Base-by-base conservation (phyloP, 2,329 filamentous ascomycete species). In the Clonostachys solani region DNA sequence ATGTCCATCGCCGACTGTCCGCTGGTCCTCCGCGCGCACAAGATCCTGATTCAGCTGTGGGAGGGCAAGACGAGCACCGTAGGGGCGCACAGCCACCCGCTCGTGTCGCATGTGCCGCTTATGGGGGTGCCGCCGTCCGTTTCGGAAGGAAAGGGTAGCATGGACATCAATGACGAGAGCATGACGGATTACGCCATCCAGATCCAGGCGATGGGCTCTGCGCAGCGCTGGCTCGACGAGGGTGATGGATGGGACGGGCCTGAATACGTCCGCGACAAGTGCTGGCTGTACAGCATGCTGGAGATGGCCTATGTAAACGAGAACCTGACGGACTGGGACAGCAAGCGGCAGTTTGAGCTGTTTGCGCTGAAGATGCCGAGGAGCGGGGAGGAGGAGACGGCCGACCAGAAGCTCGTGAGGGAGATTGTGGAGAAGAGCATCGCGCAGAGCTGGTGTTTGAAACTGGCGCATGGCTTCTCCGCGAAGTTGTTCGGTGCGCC, bases 361-460 rank as follows among this genome's bases (percentile, higher is more conserved):
- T 69, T 82, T 65, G 76, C 54, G 4, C 45, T 59, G 23, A 40
- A 35, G 4, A 38, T 61, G 65, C 23, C 62, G 73, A 19, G 36
- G 50, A 6, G 53, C 73, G 45, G 72, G 68, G 13, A 63, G 53
- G 44, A 40, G 13, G 49, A 49, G 35, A 49, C 40, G n/a, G 13
- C 15, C 8, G 71, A 77, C 40, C 78, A 82, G 58, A 62, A 52
- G 18, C 52, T 65, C 38, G 78, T 77, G 1, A 64, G 74, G 33
- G 61, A 69, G 50, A 74, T 81, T 44, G 75, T 82, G 2, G 73
- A 81, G 56, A 65, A 54, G 2, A 75, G 73, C 49, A 56, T 81
- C n/a, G 56, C 52, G 13, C 64, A 58, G 49, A 78, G 75, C 51
- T 81, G 77, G 56, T 71, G 69, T 2, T 75, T 81, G 57, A 81